Base-by-base conservation (phyloP, 1,284 basidiomycete genomes). In the Termitomyces sp. region DNA sequence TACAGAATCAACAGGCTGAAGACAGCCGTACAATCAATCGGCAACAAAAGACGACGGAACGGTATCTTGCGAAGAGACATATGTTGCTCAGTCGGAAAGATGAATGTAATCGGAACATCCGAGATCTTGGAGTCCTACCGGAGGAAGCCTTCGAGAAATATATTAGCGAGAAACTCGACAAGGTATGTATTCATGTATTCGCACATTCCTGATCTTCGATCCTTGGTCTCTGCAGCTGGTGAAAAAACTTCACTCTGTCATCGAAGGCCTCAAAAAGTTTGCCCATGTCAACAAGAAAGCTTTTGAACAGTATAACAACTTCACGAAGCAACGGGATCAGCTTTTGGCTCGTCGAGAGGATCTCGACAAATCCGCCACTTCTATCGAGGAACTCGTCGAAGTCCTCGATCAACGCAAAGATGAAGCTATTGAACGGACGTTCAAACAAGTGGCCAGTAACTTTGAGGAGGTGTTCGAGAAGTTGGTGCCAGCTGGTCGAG, bases 281-380 rank as follows among this genome's bases (percentile, higher is more conserved):
- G 89, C 93, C 0, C 95, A 98, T 67, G 96, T 99, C 61, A 99
- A 99, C 80, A 99, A 99, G 78, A 98, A 98, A 71, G 97, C 96
- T 1, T 96, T 98, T 66, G 97, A 99, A 70, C 94, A 98, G 70
- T 98, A 97, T 77, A 92, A 84, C 70, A 95, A 92, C 68, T 99
- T 99, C 70, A 98, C 95, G 9, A 97, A 96, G 68, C 95, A 99
- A 71, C 86, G 95, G 2, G 95, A 98, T 67, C 90, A 95, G 62
- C 82, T 98, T 6, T 71, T 92, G 33, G 79, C 88, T 61, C 86
- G 97, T 5, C 84, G 93, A 17, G 87, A 90, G 61, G 97, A 98
- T 68, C 80, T 98, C 28, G 94, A 97, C 61, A 86, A 84, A 62
- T 94, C 92, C 1, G 93, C 92, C 0, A 68, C 81, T 46, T 94